These are phyloP conservation scores for Helotiales sp. DNA, from an alignment of 2,329 filamentous ascomycete species.

Conservation along the genomic window DNA sequence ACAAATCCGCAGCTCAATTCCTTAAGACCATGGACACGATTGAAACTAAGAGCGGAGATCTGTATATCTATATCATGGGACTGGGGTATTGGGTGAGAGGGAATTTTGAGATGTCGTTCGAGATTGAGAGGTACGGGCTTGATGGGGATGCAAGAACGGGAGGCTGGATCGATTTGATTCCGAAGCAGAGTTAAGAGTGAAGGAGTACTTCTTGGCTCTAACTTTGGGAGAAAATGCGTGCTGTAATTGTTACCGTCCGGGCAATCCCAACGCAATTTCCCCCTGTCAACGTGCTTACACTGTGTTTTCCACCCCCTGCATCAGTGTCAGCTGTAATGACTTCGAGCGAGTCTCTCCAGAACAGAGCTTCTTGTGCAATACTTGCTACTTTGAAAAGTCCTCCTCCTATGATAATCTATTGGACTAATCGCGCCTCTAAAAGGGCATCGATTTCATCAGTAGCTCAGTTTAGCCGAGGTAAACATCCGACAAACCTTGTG, in stretches of 20 bases:
- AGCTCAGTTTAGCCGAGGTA: no score
- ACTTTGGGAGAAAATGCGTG: neutral
- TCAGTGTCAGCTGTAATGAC: no score
- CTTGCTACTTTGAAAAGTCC: no score
- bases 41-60: neutral
- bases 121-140: slow-evolving; percentile 1
- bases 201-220: neutral
- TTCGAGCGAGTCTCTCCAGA: no score
- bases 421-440: no score
- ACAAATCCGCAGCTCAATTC: neutral
- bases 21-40: neutral
- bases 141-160: neutral
- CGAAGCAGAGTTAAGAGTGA: neutral
- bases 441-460: no score
- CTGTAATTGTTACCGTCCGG: neutral
- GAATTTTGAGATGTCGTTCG: slow-evolving; percentile 3
- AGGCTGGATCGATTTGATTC: neutral
- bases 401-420: no score
- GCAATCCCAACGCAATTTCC: neutral
- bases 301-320: no score
- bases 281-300: no score
- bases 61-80: neutral
- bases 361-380: no score
- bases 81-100: neutral
- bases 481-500: slow-evolving; percentile 1